Conservation (phyloP, 2,329 filamentous ascomycete genomes). For the Fusarium sp. region DNA sequence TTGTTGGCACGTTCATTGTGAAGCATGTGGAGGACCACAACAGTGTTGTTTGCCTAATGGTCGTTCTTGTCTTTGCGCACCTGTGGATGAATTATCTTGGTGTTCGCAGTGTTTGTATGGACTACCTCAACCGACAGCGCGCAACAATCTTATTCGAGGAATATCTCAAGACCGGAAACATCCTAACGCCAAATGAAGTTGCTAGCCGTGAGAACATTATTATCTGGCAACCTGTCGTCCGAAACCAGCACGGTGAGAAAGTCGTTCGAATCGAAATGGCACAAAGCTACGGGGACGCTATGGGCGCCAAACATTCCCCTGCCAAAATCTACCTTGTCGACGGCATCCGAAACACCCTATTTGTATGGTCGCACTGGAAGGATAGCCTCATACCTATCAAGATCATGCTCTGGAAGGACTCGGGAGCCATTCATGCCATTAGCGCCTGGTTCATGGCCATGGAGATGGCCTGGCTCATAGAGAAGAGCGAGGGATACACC, state of each 20-base stretch:
- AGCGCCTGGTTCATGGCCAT: slow-evolving; percentile 56
- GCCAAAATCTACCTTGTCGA: slow-evolving; percentile 49
- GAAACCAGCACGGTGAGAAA: slow-evolving; percentile 46
- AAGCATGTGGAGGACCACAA: slow-evolving; percentile 77
- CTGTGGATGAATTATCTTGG: slow-evolving; percentile 88
- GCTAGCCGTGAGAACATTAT: slow-evolving; percentile 75
- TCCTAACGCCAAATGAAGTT: slow-evolving; percentile 76
- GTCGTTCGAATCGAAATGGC: slow-evolving; percentile 59
- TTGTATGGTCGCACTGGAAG: slow-evolving; percentile 48
- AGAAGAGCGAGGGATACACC: slow-evolving; percentile 41
- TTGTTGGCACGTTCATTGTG: slow-evolving; percentile 85
- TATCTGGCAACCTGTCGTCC: slow-evolving; percentile 53
- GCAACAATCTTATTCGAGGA: slow-evolving; percentile 81
- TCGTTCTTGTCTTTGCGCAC: slow-evolving; percentile 80
- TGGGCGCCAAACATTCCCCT: slow-evolving; percentile 35
- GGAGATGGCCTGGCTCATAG: slow-evolving; percentile 55
- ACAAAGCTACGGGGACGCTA: slow-evolving; percentile 57
- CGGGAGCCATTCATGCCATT: slow-evolving; percentile 50
- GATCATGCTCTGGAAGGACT: slow-evolving; percentile 54
- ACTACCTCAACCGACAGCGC: slow-evolving; percentile 86
- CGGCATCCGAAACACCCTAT: slow-evolving; percentile 49
- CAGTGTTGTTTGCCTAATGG: slow-evolving; percentile 80
- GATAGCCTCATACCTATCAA: slow-evolving; percentile 48
- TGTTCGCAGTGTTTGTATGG: slow-evolving; percentile 86
- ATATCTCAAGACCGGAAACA: slow-evolving; percentile 62